Evolutionary conservation across 1,284 basidiomycete genomes (phyloP), one percentile per base, ranked within the genome.

Genomic region (Exobasidium cylindrosporum): DNA sequence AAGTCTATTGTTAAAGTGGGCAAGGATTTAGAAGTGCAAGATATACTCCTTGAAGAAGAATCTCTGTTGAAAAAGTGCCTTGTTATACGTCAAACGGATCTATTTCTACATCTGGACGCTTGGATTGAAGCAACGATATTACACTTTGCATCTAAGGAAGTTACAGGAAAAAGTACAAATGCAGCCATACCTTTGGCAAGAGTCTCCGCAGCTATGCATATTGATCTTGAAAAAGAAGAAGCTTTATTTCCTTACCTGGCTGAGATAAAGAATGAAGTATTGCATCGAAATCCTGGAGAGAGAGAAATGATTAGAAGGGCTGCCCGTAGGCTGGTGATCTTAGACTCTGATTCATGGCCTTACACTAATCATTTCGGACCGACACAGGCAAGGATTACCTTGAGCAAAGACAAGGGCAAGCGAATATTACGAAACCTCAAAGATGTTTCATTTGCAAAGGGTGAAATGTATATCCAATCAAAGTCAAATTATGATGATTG

Each of bases 361-460:
- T 40, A 50, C 28, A 28, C 52, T 58, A 2, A 50, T 13, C 46
- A 14, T 47, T 21, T 50, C 26, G 4, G 47, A 50, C 26, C 47
- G 7, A 13, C 7, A 7, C 6, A 26, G 21, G 7, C 4, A 13
- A 13, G 5, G 26, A 28, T 50, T 24, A 26, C 47, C n/a, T 50
- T 50, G 26, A 7, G n/a, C 4, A 14, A 50, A 28, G 3, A 50
- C 13, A 26, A 50, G 4, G 47, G 47, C 26, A 21, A 28, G n/a
- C n/a, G 26, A 44, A 3, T 23, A 1, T 17, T 70, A 2, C 54
- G 46, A 21, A 68, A 66, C 10, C 58, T 70, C 4, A 46, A 68
- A 40, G 62, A 68, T 23, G 29, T 70, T 11, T 64, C 62, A 1
- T 64, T 62, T 35, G 69, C 67, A 14, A 70, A 70, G 52, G 69